These are phyloP conservation scores for Ceratocystis lukuohia DNA, from an alignment of 2,329 filamentous ascomycete species.

Conservation along the genomic window DNA sequence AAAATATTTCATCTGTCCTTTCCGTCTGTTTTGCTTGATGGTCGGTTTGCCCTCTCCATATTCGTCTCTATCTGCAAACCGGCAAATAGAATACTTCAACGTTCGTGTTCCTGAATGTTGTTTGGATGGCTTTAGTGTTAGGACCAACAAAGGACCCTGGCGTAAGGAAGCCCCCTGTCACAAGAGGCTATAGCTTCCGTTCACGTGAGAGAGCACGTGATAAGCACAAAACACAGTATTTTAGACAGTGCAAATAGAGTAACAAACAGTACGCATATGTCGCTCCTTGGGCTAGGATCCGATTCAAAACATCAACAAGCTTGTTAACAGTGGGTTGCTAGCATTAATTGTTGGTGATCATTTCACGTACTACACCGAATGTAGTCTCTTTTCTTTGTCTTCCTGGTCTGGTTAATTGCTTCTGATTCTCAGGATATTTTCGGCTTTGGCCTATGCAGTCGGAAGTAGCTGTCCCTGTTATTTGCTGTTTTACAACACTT, in stretches of 20 bases:
- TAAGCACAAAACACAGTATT: neutral
- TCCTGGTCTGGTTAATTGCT: neutral
- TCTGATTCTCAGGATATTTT: no score
- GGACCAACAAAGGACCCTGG: slow-evolving; percentile 4
- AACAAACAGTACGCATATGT: neutral
- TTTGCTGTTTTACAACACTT: no score
- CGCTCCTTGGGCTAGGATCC: neutral
- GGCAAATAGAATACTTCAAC: neutral
- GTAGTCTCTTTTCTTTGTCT: neutral
- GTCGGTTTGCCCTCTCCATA: neutral
- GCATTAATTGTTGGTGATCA: neutral
- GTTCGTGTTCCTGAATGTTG: neutral
- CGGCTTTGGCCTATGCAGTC: no score
- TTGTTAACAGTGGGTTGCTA: neutral
- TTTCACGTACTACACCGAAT: neutral
- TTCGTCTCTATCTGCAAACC: neutral
- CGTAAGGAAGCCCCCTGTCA: neutral
- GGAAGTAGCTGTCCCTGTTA: no score
- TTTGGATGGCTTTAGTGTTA: neutral
- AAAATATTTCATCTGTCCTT: neutral
- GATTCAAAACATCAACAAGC: neutral
- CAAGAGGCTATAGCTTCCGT: neutral
- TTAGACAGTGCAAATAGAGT: neutral
- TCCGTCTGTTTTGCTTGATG: neutral
- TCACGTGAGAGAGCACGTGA: neutral